A percentile compares a stretch with the other conserved stretches of the same genome.
Evolutionary conservation across 2,329 filamentous ascomycete genomes (phyloP).

Genomic region (Nemania sp.): DNA sequence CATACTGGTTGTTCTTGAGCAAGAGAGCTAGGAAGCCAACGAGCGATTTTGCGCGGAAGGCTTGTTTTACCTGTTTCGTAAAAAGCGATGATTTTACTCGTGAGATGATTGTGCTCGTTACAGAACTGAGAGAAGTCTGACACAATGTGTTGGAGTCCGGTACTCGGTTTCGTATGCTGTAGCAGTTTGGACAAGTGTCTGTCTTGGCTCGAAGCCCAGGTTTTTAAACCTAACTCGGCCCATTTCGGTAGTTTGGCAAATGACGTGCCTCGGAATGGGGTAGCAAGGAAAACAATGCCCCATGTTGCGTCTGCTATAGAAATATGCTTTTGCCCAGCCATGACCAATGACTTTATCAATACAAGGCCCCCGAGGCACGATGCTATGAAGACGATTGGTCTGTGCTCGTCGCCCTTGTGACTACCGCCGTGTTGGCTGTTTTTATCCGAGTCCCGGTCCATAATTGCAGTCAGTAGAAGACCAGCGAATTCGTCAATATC

Average conservation of each 20-base stretch:
- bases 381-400: conserved; percentile 10
- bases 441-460: not conserved
- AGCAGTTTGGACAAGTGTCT: not conserved
- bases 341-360: not conserved
- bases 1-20: not conserved
- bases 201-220: not conserved
- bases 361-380: conserved; percentile 9
- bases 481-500: not conserved
- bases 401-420: no score
- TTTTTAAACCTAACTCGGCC: not conserved
- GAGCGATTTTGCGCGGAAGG: conserved; percentile 5
- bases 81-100: not conserved
- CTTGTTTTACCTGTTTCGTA: conserved; percentile 8
- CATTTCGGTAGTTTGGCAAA: conserved; percentile 3
- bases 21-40: not conserved
- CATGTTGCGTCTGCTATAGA: not conserved
- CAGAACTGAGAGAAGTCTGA: not conserved
- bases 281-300: conserved; percentile 12
- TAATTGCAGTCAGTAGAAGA: not conserved
- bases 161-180: not conserved
- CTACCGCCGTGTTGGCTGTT: not conserved
- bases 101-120: not conserved
- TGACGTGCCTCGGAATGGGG: conserved; percentile 1
- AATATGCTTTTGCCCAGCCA: not conserved
- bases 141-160: not conserved